phyloP scores from a whole-genome alignment of 352 stramenopile species.

The Phytophthora boehmeriae region DNA sequence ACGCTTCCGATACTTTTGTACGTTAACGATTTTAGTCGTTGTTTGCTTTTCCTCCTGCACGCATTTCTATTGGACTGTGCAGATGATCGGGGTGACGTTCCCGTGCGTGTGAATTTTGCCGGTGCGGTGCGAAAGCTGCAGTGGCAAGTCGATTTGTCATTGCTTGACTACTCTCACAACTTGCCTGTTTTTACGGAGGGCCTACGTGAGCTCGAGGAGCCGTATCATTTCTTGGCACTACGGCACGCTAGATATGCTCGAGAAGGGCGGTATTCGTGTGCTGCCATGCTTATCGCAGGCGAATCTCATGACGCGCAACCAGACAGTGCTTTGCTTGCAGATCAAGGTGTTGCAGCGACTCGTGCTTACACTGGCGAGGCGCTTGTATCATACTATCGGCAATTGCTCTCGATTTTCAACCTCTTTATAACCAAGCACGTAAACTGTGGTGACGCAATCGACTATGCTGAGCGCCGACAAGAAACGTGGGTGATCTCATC shows the following conservation, averaged over 20 bases:
- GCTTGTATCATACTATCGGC: conserved; percentile 92
- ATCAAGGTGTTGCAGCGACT: conserved; percentile 83
- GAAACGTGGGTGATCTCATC: conserved; percentile 92
- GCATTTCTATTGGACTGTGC: background rate
- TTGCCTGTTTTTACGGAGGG: conserved; percentile 94
- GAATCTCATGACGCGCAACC: conserved; percentile 85
- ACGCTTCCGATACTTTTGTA: conserved; percentile 87
- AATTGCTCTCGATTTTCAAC: conserved; percentile 93
- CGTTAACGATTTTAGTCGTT: conserved; percentile 21
- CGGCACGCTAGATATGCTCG: conserved; percentile 83
- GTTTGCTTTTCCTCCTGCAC: background rate
- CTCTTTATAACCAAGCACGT: conserved; percentile 90
- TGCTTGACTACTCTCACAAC: conserved; percentile 88
- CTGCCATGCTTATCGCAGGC: conserved; percentile 69
- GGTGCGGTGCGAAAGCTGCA: conserved; percentile 77
- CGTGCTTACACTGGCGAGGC: conserved; percentile 81
- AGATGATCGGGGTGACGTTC: conserved; percentile 79
- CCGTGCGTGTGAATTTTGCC: conserved; percentile 75
- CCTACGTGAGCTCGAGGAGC: conserved; percentile 85
- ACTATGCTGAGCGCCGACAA: conserved; percentile 90
- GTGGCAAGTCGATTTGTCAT: conserved; percentile 66
- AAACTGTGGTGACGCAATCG: conserved; percentile 94
- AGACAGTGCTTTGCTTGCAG: conserved; percentile 73
- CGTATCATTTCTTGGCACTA: conserved; percentile 86
- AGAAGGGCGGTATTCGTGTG: conserved; percentile 69